Base-by-base conservation (phyloP, 2,329 filamentous ascomycete species). In the Rugonectria rugulosa region DNA sequence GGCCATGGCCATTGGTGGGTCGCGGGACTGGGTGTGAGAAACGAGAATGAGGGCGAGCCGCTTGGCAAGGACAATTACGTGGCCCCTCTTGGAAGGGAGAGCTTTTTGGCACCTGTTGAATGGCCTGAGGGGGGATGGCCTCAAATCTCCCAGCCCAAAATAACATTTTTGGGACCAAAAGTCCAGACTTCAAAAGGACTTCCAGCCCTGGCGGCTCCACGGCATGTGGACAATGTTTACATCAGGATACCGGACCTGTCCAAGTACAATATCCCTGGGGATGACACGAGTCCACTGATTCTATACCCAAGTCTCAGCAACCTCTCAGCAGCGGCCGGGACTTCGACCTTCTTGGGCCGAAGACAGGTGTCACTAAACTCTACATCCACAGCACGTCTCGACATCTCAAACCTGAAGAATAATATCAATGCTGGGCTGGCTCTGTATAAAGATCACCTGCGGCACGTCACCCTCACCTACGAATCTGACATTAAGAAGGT, bases 1-100 rank as follows among this genome's bases (percentile, higher is more conserved):
- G 53, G 31, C 0, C 23, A 46, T 4, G 60, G 61, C 1, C 29
- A 54, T 4, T 69, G 67, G 65, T 69, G 57, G 53, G 57, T 50
- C 4, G 57, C 36, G 3, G 57, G 32, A 5, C 15, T 62, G 8
- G 59, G 29, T 2, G 57, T 62, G 4, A 49, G 59, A 23, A 55
- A 61, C 17, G 38, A 56, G 32, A 44, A 59, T 17, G 43, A 41
- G 4, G 42, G 40, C 3, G 36, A 56, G 4, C 43, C 26, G 2
- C 29, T 44, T n/a, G 47, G 47, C 0, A 49, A 45, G 26, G 43
- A 49, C 6, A 53, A 15, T 9, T 59, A 56, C n/a, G 48, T 52
- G 21, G 47, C 56, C 27, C 53, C 53, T 17, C 49, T 59, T 4
- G 53, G 53, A 7, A 53, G 57, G 14, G 53, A 57, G 40, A 57